These are phyloP conservation scores for Pontederia crassipes DNA, from an alignment of 176 grass and related monocot species.

Conservation along the genomic window DNA sequence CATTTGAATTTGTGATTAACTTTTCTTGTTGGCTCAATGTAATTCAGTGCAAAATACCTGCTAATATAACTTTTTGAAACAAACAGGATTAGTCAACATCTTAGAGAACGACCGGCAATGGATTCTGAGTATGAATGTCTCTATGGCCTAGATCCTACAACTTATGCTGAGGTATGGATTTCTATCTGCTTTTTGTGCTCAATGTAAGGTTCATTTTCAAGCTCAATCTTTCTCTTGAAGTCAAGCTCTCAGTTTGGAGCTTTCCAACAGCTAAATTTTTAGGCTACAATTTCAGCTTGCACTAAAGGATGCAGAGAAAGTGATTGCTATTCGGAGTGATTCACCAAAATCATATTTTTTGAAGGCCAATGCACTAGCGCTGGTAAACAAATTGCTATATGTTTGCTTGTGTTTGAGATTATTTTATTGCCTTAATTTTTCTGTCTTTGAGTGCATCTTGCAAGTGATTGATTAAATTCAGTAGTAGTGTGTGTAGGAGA, in stretches of 20 bases:
- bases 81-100: conserved; percentile 58
- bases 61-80: conserved; percentile 14
- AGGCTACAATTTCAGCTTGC: conserved; percentile 48
- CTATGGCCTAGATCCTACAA: conserved; percentile 96
- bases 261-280: conserved; percentile 16
- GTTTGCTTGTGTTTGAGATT: conserved; percentile 6
- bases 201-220: neutral
- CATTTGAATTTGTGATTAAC: conserved; percentile 12
- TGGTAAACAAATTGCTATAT: conserved; percentile 37
- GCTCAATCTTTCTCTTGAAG: neutral
- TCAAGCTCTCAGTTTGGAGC: neutral
- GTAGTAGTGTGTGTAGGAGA: too few relatives aligned
- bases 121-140: conserved; percentile 80
- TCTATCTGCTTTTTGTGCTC: neutral
- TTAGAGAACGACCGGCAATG: conserved; percentile 74
- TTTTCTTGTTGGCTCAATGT: neutral
- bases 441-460: neutral
- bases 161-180: conserved; percentile 67
- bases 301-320: conserved; percentile 88
- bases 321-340: conserved; percentile 35
- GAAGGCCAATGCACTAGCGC: conserved; percentile 73
- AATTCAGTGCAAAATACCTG: conserved; percentile 5
- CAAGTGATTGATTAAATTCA: too few relatives aligned
- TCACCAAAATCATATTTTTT: conserved; percentile 71
- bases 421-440: neutral